These are phyloP conservation scores for Fonsecaea multimorphosa DNA, from an alignment of 2,329 filamentous ascomycete species.

Conservation along the genomic window DNA sequence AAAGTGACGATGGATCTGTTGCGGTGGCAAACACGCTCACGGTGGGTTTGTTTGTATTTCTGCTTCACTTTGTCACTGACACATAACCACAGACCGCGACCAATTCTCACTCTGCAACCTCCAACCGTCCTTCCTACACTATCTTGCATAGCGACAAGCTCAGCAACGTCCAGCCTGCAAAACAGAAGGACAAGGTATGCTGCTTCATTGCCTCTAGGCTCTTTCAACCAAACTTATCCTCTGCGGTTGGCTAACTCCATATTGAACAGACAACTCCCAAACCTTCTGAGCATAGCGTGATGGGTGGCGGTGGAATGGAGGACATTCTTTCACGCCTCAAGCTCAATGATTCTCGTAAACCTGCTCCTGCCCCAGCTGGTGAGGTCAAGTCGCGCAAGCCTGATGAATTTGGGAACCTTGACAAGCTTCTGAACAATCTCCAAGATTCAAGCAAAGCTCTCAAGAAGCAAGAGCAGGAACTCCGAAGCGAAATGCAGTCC, in stretches of 20 bases:
- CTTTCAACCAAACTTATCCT: constrained; percentile 11
- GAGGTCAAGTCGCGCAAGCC: constrained; percentile 30
- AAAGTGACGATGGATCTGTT: constrained; percentile 28
- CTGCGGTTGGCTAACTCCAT: not conserved
- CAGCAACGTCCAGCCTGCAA: constrained; percentile 31
- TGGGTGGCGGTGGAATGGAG: constrained; percentile 63
- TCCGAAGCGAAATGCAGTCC: constrained; percentile 41
- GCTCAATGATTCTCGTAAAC: constrained; percentile 44
- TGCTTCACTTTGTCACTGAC: constrained; percentile 24
- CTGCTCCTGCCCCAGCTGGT: constrained; percentile 22
- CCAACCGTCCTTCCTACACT: constrained; percentile 26
- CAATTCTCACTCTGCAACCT: constrained; percentile 15
- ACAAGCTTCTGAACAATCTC: constrained; percentile 68
- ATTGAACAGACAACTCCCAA: constrained; percentile 31
- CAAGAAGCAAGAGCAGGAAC: constrained; percentile 63
- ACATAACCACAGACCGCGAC: constrained; percentile 45
- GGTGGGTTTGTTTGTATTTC: constrained; percentile 17
- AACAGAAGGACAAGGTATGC: constrained; percentile 34
- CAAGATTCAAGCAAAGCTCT: constrained; percentile 72
- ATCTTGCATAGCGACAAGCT: constrained; percentile 28
- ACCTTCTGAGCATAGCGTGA: constrained; percentile 37
- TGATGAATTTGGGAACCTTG: constrained; percentile 47
- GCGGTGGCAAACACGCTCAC: constrained; percentile 23
- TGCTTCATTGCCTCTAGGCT: not conserved
- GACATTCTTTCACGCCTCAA: constrained; percentile 58